Conservation (phyloP, 2,329 filamentous ascomycete genomes). For the Aspergillus pseudotamarii region DNA sequence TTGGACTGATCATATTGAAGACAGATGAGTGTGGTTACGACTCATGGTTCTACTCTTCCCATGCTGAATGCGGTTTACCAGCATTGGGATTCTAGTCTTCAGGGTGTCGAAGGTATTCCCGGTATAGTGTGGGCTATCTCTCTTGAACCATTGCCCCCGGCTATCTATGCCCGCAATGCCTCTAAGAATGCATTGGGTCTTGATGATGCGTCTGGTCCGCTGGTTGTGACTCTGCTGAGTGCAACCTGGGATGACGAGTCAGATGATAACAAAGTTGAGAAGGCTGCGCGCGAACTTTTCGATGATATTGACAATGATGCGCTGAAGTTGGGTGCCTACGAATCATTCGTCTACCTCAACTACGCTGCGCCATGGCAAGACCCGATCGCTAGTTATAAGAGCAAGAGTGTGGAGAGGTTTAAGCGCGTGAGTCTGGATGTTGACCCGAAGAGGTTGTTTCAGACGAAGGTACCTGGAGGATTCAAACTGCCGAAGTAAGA, state of each 20-base stretch:
- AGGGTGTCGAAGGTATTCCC: background rate
- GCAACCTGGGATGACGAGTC: background rate
- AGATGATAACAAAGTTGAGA: background rate
- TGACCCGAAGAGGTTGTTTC: background rate
- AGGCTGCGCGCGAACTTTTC: background rate
- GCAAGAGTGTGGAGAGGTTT: background rate
- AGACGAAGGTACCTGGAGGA: background rate
- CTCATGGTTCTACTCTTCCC: background rate
- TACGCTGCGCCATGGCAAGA: slow-evolving; percentile 7
- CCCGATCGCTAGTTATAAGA: slow-evolving; percentile 2
- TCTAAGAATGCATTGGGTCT: background rate
- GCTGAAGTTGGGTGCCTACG: background rate
- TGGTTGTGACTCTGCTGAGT: background rate
- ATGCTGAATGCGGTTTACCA: background rate
- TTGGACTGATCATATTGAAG: background rate
- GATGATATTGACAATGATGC: background rate
- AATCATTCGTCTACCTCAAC: slow-evolving; percentile 6
- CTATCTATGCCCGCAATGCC: background rate
- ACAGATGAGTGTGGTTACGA: background rate
- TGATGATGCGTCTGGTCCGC: background rate
- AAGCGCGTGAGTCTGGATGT: background rate
- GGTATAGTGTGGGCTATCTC: background rate
- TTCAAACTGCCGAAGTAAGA: background rate
- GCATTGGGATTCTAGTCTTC: background rate
- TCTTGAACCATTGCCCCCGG: background rate